Conservation (phyloP, 345 rosid species). For the Nasturtium officinale region DNA sequence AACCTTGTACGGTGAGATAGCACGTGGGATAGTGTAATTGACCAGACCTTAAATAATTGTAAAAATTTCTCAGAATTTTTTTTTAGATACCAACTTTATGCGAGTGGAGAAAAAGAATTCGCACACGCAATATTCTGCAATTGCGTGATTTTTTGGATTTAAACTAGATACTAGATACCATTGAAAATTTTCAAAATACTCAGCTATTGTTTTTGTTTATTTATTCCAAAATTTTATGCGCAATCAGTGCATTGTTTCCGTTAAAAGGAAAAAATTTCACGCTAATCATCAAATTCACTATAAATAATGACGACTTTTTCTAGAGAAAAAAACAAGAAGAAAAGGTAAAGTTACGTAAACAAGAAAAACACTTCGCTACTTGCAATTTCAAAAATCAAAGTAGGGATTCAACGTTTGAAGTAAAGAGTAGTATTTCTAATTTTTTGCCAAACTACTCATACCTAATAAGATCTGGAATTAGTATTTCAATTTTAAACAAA, state of each 20-base stretch:
- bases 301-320: not conserved
- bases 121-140: not conserved
- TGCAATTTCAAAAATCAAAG: not conserved
- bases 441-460: not conserved
- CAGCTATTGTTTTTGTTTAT: not conserved
- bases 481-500: not conserved
- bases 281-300: constrained; percentile 7
- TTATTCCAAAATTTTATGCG: constrained; percentile 16
- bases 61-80: not conserved
- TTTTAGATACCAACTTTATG: not conserved
- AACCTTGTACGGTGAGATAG: constrained; percentile 25
- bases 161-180: too few species aligned
- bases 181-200: not conserved
- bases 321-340: not conserved
- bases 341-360: not conserved
- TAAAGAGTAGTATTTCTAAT: not conserved
- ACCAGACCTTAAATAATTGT: constrained; percentile 4
- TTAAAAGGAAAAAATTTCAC: not conserved
- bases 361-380: not conserved
- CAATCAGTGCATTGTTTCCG: constrained; percentile 7
- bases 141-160: not conserved
- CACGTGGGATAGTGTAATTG: constrained; percentile 35
- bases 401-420: not conserved
- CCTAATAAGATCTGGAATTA: not conserved
- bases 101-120: not conserved